These are phyloP conservation scores for Oryza meyeriana DNA, from an alignment of 176 grass and related monocot species.

Conservation along the genomic window DNA sequence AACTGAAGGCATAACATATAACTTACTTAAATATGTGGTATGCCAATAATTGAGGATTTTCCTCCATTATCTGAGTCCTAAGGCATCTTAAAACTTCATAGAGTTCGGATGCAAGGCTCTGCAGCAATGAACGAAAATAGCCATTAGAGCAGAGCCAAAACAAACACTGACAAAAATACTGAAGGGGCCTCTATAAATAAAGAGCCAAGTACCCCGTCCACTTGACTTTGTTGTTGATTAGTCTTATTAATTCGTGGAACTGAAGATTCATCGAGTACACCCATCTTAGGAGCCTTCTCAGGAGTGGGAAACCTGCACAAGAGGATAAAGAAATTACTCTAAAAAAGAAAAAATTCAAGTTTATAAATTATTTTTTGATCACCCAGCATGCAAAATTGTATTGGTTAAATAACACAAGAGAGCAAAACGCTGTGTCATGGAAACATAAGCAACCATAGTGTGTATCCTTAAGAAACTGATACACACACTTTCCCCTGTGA, in stretches of 20 bases:
- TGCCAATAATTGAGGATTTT: slow-evolving; percentile 24
- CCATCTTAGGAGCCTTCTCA: slow-evolving; percentile 56
- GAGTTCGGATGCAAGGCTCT: slow-evolving; percentile 42
- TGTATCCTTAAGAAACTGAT: background rate
- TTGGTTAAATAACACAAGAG: background rate
- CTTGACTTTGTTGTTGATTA: slow-evolving; percentile 44
- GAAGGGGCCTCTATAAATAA: background rate
- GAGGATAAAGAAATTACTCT: background rate
- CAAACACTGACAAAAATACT: background rate
- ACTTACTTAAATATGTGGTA: slow-evolving; percentile 72
- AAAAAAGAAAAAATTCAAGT: slow-evolving; percentile 3
- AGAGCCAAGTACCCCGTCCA: slow-evolving; percentile 42
- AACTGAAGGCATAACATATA: background rate
- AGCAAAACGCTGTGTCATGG: background rate
- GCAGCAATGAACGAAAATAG: slow-evolving; percentile 29
- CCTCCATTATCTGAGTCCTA: slow-evolving; percentile 45
- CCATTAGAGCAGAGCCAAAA: slow-evolving; percentile 8
- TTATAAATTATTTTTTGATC: background rate
- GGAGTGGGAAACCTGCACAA: slow-evolving; percentile 56
- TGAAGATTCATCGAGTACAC: slow-evolving; percentile 42
- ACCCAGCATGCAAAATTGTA: background rate
- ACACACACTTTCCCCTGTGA: background rate
- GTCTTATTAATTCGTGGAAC: slow-evolving; percentile 26
- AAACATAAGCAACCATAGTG: background rate
- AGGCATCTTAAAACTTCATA: slow-evolving; percentile 37